Evolutionary conservation across 306 rosid genomes (phyloP).

Genomic region (Alnus rubra): DNA sequence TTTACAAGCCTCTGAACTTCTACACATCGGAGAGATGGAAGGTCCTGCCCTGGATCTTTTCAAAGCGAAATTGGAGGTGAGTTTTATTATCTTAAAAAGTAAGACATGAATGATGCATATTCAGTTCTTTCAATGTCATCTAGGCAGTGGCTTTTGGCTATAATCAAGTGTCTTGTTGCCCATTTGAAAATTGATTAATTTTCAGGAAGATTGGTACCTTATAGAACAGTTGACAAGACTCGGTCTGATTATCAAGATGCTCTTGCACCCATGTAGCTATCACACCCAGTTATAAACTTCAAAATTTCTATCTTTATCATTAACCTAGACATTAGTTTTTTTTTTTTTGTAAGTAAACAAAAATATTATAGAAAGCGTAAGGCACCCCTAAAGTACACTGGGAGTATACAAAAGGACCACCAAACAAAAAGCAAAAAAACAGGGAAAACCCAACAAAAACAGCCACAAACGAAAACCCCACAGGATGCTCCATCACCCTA

Average conservation of each 20-base stretch:
- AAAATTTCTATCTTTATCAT: not conserved
- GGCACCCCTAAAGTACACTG: too few species aligned
- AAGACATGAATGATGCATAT: constrained; percentile 6
- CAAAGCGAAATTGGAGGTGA: constrained; percentile 90
- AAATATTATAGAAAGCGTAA: too few species aligned
- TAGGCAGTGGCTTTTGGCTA: not conserved
- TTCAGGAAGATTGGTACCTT: not conserved
- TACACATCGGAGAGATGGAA: constrained; percentile 95
- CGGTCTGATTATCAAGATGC: not conserved
- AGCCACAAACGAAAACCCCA: too few species aligned
- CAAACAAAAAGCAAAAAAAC: too few species aligned
- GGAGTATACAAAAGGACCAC: too few species aligned
- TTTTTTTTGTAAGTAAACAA: too few species aligned
- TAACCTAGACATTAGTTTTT: too few species aligned
- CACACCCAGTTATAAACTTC: not conserved
- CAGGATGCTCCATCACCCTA: too few species aligned
- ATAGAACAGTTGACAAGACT: too few species aligned
- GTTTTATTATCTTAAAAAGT: constrained; percentile 26
- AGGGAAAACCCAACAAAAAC: too few species aligned
- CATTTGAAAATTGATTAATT: not conserved
- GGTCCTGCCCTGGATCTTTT: constrained; percentile 99
- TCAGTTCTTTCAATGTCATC: not conserved
- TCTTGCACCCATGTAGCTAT: constrained; percentile 1
- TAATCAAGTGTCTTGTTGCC: not conserved
- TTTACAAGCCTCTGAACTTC: constrained; percentile 90